phyloP scores from a whole-genome alignment of 1,284 basidiomycete species.

The Afroboletus lepidellus region DNA sequence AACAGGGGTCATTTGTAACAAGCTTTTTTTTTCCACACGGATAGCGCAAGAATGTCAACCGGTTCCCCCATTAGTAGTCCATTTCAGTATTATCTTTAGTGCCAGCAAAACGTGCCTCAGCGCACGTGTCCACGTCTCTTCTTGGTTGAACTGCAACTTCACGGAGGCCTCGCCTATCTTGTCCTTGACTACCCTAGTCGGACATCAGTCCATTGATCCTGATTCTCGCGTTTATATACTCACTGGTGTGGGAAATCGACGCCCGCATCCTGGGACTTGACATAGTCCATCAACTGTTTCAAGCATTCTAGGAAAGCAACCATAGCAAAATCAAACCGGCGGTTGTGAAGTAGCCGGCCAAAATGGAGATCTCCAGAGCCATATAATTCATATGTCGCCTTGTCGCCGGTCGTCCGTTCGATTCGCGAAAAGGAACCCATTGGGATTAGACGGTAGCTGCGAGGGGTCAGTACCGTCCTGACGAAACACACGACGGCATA shows the following conservation, averaged over 20 bases:
- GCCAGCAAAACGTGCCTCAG: slow-evolving; percentile 88
- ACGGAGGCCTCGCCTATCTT: slow-evolving; percentile 95
- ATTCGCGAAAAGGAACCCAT: slow-evolving; percentile 93
- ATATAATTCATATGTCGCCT: slow-evolving; percentile 84
- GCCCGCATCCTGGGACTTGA: slow-evolving; percentile 66
- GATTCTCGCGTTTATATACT: slow-evolving; percentile 33
- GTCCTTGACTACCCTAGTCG: slow-evolving; percentile 81
- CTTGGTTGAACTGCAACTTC: slow-evolving; percentile 90
- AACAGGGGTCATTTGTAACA: slow-evolving; percentile 2
- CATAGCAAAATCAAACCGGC: slow-evolving; percentile 95
- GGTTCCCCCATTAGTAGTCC: slow-evolving; percentile 75
- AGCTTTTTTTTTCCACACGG: neutral
- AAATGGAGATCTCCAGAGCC: slow-evolving; percentile 90
- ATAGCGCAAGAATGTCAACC: slow-evolving; percentile 37
- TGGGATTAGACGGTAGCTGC: slow-evolving; percentile 83
- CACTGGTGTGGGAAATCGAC: slow-evolving; percentile 86
- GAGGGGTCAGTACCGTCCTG: slow-evolving; percentile 12
- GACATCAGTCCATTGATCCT: slow-evolving; percentile 10
- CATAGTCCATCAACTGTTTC: slow-evolving; percentile 85
- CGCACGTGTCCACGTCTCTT: slow-evolving; percentile 95
- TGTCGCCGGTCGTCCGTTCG: slow-evolving; percentile 80
- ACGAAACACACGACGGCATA: slow-evolving; percentile 33
- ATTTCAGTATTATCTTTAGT: slow-evolving; percentile 82
- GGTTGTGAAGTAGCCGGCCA: slow-evolving; percentile 86
- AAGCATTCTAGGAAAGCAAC: slow-evolving; percentile 94